A percentile compares a stretch with the other conserved stretches of the same genome.
Conservation (phyloP, 495 filamentous ascomycete genomes). For the Penicillium goetzii region DNA sequence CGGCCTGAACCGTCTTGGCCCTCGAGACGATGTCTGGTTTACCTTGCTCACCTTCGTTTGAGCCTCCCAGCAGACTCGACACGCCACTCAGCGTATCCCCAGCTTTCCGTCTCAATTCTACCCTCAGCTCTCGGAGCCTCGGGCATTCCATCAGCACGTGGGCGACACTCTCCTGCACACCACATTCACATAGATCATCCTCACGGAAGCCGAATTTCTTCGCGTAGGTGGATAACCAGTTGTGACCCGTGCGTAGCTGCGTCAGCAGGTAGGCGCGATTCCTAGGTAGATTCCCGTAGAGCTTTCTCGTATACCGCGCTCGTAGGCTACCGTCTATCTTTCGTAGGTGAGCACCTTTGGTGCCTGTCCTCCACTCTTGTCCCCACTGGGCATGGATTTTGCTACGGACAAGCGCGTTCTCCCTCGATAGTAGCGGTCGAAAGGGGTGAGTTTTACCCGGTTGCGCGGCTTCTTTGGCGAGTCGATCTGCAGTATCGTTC, state of each 20-base stretch:
- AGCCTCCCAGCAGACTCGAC: background rate
- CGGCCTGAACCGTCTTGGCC: background rate
- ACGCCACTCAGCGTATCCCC: background rate
- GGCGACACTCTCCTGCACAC: background rate
- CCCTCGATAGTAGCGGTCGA: slow-evolving; percentile 21
- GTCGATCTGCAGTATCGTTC: slow-evolving; percentile 20
- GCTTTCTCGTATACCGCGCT: background rate
- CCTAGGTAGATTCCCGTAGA: no score
- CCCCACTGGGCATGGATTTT: slow-evolving; percentile 19
- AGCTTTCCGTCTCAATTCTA: background rate
- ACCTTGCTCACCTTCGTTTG: background rate
- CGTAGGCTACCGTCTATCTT: background rate
- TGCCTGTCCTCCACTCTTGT: slow-evolving; percentile 21
- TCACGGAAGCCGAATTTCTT: background rate
- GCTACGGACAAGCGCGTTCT: slow-evolving; percentile 11
- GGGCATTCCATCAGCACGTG: background rate
- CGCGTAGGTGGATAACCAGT: background rate
- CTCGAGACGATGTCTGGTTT: background rate
- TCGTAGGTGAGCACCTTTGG: slow-evolving; percentile 14
- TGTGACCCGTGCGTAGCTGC: background rate
- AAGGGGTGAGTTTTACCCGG: slow-evolving; percentile 26
- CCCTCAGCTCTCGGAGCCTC: background rate
- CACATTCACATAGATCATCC: background rate
- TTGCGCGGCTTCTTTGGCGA: slow-evolving; percentile 15
- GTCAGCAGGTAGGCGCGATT: background rate